Evolutionary conservation across 192 early-diverging fungal genomes (phyloP).

Genomic region (Coemansia sp.): DNA sequence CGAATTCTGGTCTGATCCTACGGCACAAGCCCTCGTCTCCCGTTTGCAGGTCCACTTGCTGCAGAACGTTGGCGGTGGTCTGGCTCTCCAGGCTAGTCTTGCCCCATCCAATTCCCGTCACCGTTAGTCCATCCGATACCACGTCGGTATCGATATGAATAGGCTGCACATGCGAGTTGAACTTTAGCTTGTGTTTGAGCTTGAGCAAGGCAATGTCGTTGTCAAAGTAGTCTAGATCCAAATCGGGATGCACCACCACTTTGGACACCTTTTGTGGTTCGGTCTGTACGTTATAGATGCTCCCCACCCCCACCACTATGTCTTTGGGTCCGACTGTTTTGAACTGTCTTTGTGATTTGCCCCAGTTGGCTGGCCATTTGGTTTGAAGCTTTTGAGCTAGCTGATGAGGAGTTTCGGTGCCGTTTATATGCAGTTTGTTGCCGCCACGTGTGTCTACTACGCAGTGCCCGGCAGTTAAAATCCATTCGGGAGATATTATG

Average conservation of each 20-base stretch:
- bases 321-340: slow-evolving; percentile 18
- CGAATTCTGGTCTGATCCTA: slow-evolving; percentile 20
- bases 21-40: slow-evolving; percentile 35
- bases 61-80: slow-evolving; percentile 20
- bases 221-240: slow-evolving; percentile 48
- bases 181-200: slow-evolving; percentile 37
- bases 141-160: slow-evolving; percentile 35
- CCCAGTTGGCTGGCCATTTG: background rate
- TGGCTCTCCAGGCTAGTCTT: slow-evolving; percentile 26
- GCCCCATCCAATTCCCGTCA: slow-evolving; percentile 53
- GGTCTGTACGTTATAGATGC: slow-evolving; percentile 9
- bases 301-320: slow-evolving; percentile 38
- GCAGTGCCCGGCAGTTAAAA: slow-evolving; percentile 55
- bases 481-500: slow-evolving; percentile 39
- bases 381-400: background rate
- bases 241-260: slow-evolving; percentile 31
- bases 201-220: slow-evolving; percentile 55
- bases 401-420: background rate
- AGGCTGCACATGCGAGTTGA: slow-evolving; percentile 31
- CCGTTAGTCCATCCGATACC: slow-evolving; percentile 22
- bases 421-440: slow-evolving; percentile 13
- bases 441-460: slow-evolving; percentile 28
- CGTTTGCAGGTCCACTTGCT: slow-evolving; percentile 26
- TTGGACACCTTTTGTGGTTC: slow-evolving; percentile 21
- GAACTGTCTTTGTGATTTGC: background rate